phyloP scores from a whole-genome alignment of 2,329 filamentous ascomycete genomes.

The Aspergillus calidoustus region DNA sequence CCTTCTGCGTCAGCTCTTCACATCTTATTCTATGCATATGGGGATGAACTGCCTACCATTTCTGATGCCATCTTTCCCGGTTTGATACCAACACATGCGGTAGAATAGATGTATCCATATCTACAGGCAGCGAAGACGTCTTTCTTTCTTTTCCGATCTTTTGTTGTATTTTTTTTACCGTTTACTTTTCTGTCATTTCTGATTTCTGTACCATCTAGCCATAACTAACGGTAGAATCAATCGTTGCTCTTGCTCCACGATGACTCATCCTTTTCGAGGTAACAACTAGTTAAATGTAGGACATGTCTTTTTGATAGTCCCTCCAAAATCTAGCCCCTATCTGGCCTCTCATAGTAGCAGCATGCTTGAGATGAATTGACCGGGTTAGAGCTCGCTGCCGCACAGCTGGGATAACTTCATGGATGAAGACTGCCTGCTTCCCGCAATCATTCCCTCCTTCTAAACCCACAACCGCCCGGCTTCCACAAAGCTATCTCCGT shows the following conservation, averaged over 20 bases:
- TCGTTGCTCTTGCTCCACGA: background rate
- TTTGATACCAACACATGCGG: conserved; percentile 29
- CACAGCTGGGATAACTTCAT: no score
- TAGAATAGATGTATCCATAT: conserved; percentile 45
- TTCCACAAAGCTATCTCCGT: no score
- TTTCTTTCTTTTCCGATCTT: conserved; percentile 11
- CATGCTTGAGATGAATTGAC: no score
- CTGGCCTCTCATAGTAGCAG: no score
- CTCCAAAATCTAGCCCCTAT: no score
- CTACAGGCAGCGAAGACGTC: conserved; percentile 21
- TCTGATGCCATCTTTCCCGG: conserved; percentile 20
- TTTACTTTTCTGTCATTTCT: conserved; percentile 6
- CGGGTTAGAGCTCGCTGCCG: no score
- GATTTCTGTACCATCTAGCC: conserved; percentile 12
- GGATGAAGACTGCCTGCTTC: no score
- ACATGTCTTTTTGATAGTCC: background rate
- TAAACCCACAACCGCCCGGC: no score
- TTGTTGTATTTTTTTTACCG: conserved; percentile 7
- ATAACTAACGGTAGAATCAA: conserved; percentile 8
- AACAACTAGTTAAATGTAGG: background rate
- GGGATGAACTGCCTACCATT: conserved; percentile 23
- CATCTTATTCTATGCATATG: conserved; percentile 20
- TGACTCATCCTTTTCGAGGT: background rate
- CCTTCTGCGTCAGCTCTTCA: conserved; percentile 13
- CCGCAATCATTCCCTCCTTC: no score